phyloP scores from a whole-genome alignment of 75 land plant genomes.

The Selaginella moellendorffii region DNA sequence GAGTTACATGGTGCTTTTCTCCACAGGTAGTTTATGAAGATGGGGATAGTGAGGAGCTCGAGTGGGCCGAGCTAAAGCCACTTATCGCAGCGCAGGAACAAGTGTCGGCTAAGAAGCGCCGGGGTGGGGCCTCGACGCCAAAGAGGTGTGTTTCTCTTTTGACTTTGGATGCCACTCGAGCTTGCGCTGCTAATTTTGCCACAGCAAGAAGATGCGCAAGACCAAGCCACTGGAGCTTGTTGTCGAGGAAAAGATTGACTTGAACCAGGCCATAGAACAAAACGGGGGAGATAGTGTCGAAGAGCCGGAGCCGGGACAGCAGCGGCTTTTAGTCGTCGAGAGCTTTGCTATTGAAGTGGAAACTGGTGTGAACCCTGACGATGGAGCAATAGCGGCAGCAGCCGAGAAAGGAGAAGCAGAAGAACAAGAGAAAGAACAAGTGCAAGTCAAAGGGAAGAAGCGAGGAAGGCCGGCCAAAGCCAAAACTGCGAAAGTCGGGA shows the following conservation, averaged over 20 bases:
- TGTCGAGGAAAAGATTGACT: neutral
- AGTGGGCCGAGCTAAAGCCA: neutral
- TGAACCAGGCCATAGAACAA: constrained; percentile 1
- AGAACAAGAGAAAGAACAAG: neutral
- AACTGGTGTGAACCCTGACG: neutral
- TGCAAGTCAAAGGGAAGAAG: neutral
- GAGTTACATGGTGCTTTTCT: neutral
- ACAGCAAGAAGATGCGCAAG: neutral
- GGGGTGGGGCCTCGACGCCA: neutral
- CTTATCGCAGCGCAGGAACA: neutral
- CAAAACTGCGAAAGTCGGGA: neutral
- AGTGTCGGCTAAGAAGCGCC: neutral
- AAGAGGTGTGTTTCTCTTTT: neutral
- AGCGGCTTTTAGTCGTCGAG: no score
- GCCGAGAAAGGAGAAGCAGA: neutral
- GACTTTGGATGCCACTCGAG: neutral
- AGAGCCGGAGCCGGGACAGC: no score
- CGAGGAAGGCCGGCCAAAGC: neutral
- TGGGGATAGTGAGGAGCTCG: neutral
- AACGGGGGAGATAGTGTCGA: no score
- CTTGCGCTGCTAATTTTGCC: neutral
- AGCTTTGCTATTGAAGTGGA: no score
- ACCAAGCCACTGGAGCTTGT: constrained; percentile 9
- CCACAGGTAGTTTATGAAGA: neutral
- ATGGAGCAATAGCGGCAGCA: neutral